Evolutionary conservation across 1,139 yeast species (phyloP), one percentile per base, ranked within the genome.

Genomic region (Scheffersomyces stambukii): DNA sequence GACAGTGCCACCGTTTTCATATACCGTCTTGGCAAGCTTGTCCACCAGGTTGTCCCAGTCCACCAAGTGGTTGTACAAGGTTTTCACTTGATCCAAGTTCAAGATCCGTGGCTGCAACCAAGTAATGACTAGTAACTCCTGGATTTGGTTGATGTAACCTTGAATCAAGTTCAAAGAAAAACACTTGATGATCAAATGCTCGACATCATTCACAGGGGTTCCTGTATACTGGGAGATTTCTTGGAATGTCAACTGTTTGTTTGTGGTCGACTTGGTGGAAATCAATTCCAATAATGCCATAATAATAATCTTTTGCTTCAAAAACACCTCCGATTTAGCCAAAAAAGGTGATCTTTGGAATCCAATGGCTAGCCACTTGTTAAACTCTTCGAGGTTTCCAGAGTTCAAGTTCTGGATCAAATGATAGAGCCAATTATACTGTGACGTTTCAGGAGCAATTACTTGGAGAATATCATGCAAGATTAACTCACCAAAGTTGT

Each of bases 51-150:
- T 57, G 46, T 83, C 81, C 98, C 98, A 91, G 31, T 67, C 70
- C 19, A 69, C 69, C 50, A 91, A 71, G 47, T 85, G 82, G 36
- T 70, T 70, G 44, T 77, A 77, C 81, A 91, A 86, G 33, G 72
- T 70, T 33, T 69, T 74, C 36, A 89, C 84, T 64, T 91, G 97
- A 28, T 73, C 75, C 45, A 68, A 70, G 50, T 85, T 85, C 70
- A 91, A 80, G 32, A 88, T 85, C 49, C 97, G 74, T 32, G 98
- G 97, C 62, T 91, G 97, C 39, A 89, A 80, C 97, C 98, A 91
- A 13, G 85, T 78, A 31, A 91, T 79, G 16, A 82, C 77, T 38
- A 91, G 84, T 8, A 80, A 61, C 51, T 81, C 75, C 32, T 77
- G 75, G 28, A 88, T 86, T 61, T 91, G 95, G 53, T 91, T 94